A percentile compares a stretch with the other conserved stretches of the same genome.
These are phyloP conservation scores for Davidsoniella eucalypti DNA, from an alignment of 2,329 filamentous ascomycete species.

Conservation along the genomic window DNA sequence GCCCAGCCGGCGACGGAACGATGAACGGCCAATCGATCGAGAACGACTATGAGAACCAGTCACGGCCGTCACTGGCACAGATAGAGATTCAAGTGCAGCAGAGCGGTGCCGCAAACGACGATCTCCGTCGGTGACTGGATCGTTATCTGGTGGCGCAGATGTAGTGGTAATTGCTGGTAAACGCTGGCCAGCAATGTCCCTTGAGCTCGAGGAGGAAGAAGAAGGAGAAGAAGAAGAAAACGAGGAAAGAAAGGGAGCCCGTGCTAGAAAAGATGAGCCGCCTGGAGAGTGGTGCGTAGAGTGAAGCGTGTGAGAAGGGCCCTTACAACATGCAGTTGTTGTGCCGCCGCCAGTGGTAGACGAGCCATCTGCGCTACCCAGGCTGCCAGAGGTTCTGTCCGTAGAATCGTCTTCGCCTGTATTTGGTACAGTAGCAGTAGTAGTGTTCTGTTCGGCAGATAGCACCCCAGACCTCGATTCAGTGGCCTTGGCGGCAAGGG, in stretches of 20 bases:
- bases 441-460: too few species aligned
- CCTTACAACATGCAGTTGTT: neutral
- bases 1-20: conserved; percentile 3
- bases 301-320: too few species aligned
- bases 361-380: neutral
- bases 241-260: too few species aligned
- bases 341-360: neutral
- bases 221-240: too few species aligned
- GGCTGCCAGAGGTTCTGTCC: neutral
- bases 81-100: neutral
- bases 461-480: neutral
- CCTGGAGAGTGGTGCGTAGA: too few species aligned
- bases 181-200: too few species aligned
- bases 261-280: too few species aligned
- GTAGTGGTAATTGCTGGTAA: too few species aligned
- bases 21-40: conserved; percentile 1
- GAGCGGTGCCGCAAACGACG: neutral
- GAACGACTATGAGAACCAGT: neutral
- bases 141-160: neutral
- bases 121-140: too few species aligned
- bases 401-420: neutral
- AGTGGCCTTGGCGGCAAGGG: neutral
- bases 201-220: too few species aligned
- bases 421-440: neutral
- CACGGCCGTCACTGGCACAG: neutral